Evolutionary conservation across 805 yeast genomes (phyloP).

Genomic region (Saccharomycopsis capsularis): DNA sequence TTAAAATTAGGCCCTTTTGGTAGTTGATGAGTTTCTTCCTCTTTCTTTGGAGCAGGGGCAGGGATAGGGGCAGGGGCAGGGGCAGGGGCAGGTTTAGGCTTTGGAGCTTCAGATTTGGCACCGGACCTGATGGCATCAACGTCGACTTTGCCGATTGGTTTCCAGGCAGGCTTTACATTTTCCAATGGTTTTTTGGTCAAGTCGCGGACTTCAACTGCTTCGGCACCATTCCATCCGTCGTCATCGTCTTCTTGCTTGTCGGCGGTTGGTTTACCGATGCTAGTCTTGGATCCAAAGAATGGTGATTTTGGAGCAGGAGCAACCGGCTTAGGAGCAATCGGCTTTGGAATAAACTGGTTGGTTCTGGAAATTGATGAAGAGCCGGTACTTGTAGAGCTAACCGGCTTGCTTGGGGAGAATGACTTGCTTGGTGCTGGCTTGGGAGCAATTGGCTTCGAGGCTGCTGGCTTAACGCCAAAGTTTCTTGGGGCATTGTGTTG

Average conservation of each 20-base stretch:
- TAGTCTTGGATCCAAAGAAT: constrained; percentile 5
- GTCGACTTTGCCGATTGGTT: constrained; percentile 59
- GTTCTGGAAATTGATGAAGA: too few relatives aligned
- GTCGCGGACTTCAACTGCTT: constrained; percentile 40
- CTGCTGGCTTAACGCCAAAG: constrained; percentile 17
- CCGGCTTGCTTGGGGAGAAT: constrained; percentile 24
- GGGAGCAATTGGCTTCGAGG: constrained; percentile 29
- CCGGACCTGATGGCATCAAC: constrained; percentile 37
- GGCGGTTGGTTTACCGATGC: constrained; percentile 18
- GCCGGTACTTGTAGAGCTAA: background rate
- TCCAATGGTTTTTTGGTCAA: constrained; percentile 40
- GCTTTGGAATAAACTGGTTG: constrained; percentile 26
- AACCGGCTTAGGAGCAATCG: constrained; percentile 28
- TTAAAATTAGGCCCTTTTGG: constrained; percentile 19
- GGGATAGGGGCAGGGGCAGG: constrained; percentile 24
- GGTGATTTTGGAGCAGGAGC: constrained; percentile 24
- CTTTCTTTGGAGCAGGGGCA: constrained; percentile 16
- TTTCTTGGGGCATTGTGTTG: constrained; percentile 30
- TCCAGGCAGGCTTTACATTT: constrained; percentile 42
- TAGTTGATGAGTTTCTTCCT: too few relatives aligned
- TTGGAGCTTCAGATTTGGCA: constrained; percentile 37
- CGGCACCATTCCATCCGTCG: constrained; percentile 42
- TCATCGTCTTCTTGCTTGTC: constrained; percentile 26
- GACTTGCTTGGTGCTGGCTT: constrained; percentile 34
- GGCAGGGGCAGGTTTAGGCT: constrained; percentile 23